These are phyloP conservation scores for Trametes polyzona DNA, from an alignment of 1,284 basidiomycete species.

Conservation along the genomic window DNA sequence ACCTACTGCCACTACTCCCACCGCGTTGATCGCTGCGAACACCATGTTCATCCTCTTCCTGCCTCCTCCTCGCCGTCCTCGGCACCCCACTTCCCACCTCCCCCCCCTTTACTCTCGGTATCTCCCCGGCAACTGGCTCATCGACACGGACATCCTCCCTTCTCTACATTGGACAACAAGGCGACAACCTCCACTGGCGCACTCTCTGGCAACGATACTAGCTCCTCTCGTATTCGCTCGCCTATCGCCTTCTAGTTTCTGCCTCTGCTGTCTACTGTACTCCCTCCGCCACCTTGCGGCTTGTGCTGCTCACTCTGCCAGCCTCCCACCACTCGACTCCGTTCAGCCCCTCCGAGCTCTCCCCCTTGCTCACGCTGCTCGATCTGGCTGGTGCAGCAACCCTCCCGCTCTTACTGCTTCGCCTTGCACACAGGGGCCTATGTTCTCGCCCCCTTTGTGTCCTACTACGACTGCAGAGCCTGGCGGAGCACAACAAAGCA, in stretches of 20 bases:
- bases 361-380: not conserved
- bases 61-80: constrained; percentile 6
- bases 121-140: not conserved
- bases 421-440: not conserved
- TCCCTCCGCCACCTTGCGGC: not conserved
- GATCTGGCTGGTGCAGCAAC: not conserved
- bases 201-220: not conserved
- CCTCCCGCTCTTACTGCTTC: not conserved
- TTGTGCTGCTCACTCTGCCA: not conserved
- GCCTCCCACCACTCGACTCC: not conserved
- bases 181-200: not conserved
- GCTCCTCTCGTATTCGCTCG: not conserved
- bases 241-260: not conserved
- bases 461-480: not conserved
- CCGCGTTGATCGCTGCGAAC: no score
- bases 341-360: not conserved
- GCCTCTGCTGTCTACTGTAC: not conserved
- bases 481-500: no score
- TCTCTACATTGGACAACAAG: not conserved
- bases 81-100: constrained; percentile 1
- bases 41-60: constrained; percentile 7
- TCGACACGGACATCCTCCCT: not conserved
- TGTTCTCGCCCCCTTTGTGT: not conserved
- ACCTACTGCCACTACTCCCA: not conserved
- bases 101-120: not conserved